Evolutionary conservation across 192 early-diverging fungal genomes (phyloP).

Genomic region (Coemansia javaensis): DNA sequence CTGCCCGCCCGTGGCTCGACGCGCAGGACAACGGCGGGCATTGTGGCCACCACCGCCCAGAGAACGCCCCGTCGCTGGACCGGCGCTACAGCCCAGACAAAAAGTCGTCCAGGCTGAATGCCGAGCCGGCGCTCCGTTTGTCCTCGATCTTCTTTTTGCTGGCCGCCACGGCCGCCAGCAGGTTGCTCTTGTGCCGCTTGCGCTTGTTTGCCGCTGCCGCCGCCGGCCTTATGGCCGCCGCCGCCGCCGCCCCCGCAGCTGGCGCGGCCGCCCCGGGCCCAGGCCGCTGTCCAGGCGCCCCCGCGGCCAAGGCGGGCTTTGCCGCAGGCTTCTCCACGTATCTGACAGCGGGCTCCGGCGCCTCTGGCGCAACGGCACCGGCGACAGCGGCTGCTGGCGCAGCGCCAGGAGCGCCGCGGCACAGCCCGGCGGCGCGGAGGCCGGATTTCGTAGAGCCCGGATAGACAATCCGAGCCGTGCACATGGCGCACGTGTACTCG

Average conservation of each 20-base stretch:
- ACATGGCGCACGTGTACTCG: slow-evolving; percentile 26
- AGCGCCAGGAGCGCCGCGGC: not conserved
- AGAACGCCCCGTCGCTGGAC: no score
- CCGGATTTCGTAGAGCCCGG: slow-evolving; percentile 22
- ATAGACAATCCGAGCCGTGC: slow-evolving; percentile 18
- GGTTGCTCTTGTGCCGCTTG: slow-evolving; percentile 42
- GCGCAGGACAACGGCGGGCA: no score
- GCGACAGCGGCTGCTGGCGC: no score
- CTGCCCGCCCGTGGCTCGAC: no score
- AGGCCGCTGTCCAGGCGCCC: not conserved
- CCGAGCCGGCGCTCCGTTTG: slow-evolving; percentile 7
- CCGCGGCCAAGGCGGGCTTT: not conserved
- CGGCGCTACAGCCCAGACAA: slow-evolving; percentile 14
- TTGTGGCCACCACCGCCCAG: no score
- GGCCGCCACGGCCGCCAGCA: slow-evolving; percentile 34
- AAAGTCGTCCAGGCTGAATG: slow-evolving; percentile 35
- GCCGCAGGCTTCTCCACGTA: no score
- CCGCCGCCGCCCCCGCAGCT: not conserved
- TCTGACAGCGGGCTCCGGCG: no score
- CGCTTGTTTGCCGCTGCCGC: slow-evolving; percentile 29
- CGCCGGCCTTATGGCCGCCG: not conserved
- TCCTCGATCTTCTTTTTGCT: slow-evolving; percentile 41
- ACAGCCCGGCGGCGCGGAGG: slow-evolving; percentile 14
- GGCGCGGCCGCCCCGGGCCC: not conserved
- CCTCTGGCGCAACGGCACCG: not conserved